Base-by-base conservation (phyloP, 768 basidiomycete species). In the Hemileccinum rubropunctum region DNA sequence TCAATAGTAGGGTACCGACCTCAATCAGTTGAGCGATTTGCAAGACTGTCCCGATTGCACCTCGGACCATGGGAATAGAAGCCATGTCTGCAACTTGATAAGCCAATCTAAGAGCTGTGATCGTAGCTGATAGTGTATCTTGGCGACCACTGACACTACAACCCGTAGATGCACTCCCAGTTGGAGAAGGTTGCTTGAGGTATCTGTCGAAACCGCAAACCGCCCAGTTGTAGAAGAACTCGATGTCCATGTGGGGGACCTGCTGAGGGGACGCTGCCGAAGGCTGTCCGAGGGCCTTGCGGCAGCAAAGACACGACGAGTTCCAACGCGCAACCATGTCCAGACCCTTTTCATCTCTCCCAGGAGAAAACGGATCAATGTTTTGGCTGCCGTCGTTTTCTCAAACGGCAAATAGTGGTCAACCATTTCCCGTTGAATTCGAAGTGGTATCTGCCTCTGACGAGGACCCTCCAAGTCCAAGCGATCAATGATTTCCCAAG, bases 51-150 rank as follows among this genome's bases (percentile, higher is more conserved):
- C 28, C 48, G 0, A 58, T 58, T 7, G 30, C 27, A n/a, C 32
- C 57, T 17, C 33, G 57, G 14, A 58, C 20, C 18, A 34, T 10
- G 1, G 54, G 40, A 15, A 50, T 9, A 21, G 40, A n/a, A 1
- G 23, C n/a, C 1, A 60, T 20, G 8, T 60, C 58, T 1, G 48
- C 54, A 2, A 48, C 17, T 6, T 53, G 54, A 30, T 53, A 23
- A 11, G 38, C 26, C 9, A 50, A 6, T 20, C n/a, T 18, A 18
- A 59, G 58, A 34, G 37, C 33, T n/a, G 15, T 10, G 11, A 60
- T 50, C 33, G 36, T 37, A 7, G 33, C 42, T 0, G 26, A 7
- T 10, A 57, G 33, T 14, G 43, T 15, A 6, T 45, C 21, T 15
- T 14, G 39, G 12, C 30, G 28, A n/a, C 46, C n/a, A 23, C 14